phyloP scores from a whole-genome alignment of 75 land plant species.

The Cunninghamia lanceolata region DNA sequence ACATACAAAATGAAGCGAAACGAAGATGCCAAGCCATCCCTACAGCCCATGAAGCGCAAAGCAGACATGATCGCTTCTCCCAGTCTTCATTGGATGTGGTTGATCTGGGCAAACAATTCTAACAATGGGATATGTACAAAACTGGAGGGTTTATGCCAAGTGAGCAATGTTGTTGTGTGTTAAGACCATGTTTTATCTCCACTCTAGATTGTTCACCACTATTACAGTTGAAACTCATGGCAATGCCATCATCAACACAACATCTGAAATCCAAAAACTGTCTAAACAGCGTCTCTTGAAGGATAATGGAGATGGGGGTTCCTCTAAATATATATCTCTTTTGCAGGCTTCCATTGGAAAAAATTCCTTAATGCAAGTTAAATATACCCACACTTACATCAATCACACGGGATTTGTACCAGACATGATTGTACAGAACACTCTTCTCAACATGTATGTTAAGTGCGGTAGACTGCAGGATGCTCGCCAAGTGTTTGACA shows the following conservation, averaged over 20 bases:
- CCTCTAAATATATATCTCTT: not conserved
- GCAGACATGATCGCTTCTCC: too few species aligned
- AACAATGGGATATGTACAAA: too few species aligned
- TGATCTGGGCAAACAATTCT: too few species aligned
- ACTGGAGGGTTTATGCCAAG: too few species aligned
- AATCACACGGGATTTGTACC: not conserved
- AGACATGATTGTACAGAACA: constrained; percentile 31
- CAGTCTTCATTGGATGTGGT: too few species aligned
- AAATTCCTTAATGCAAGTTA: not conserved
- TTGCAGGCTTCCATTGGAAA: not conserved
- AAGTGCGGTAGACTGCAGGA: constrained; percentile 42
- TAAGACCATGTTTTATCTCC: not conserved
- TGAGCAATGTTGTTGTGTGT: not conserved
- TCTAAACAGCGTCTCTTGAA: not conserved
- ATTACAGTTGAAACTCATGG: not conserved
- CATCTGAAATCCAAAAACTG: not conserved
- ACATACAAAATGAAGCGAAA: too few species aligned
- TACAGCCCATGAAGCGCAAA: too few species aligned
- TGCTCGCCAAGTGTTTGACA: constrained; percentile 43
- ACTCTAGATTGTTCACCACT: not conserved
- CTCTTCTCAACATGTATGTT: constrained; percentile 53
- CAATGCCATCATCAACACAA: not conserved
- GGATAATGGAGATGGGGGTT: not conserved
- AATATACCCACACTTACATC: not conserved
- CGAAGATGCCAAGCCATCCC: too few species aligned